Conservation (phyloP, 495 filamentous ascomycete species). For the Astrothelium subdiscretum region DNA sequence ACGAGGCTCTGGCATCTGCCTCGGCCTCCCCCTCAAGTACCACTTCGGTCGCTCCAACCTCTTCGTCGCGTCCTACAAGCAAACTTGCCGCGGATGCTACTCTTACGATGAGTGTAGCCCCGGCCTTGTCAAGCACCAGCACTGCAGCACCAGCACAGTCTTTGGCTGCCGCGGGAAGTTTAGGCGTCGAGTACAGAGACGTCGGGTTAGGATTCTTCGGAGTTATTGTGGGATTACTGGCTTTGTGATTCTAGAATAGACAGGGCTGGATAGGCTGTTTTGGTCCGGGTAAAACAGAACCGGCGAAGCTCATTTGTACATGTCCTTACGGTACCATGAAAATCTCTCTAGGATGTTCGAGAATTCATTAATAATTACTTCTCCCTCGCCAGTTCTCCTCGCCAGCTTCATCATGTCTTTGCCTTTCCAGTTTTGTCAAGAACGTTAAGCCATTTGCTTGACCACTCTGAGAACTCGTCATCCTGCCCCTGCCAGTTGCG, state of each 20-base stretch:
- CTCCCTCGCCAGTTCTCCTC: slow-evolving; percentile 3
- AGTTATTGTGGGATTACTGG: neutral
- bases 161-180: neutral
- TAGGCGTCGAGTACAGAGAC: neutral
- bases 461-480: slow-evolving; percentile 29
- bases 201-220: neutral
- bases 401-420: neutral
- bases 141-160: slow-evolving; percentile 2
- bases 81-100: neutral
- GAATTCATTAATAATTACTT: neutral
- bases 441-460: slow-evolving; percentile 20
- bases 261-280: neutral
- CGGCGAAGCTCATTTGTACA: neutral
- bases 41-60: neutral
- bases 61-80: neutral
- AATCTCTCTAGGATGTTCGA: neutral
- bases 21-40: neutral
- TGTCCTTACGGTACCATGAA: neutral
- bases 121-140: neutral
- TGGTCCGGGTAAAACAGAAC: slow-evolving; percentile 2
- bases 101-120: neutral
- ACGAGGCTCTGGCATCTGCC: neutral
- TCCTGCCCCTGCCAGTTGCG: slow-evolving; percentile 22
- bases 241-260: neutral
- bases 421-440: neutral